These are phyloP conservation scores for Brassica nigra DNA, from an alignment of 345 rosid species.

Conservation along the genomic window DNA sequence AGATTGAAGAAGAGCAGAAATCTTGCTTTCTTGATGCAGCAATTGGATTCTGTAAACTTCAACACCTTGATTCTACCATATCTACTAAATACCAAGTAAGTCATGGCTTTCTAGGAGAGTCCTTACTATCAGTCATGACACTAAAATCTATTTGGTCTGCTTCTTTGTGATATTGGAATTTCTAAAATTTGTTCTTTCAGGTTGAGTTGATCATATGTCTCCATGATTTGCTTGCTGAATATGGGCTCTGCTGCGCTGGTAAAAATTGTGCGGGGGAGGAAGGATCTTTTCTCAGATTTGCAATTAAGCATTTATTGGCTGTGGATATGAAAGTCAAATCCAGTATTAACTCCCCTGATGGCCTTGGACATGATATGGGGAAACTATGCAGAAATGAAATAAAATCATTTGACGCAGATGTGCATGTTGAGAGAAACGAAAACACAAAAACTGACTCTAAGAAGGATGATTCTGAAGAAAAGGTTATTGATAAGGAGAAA, in stretches of 20 bases:
- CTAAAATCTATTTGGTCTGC: slow-evolving; percentile 24
- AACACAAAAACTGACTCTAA: slow-evolving; percentile 35
- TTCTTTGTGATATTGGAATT: slow-evolving; percentile 21
- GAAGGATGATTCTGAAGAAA: slow-evolving; percentile 49
- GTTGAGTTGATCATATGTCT: slow-evolving; percentile 83
- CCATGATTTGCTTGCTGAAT: slow-evolving; percentile 91
- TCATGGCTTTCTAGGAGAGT: slow-evolving; percentile 11
- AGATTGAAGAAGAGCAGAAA: slow-evolving; percentile 66
- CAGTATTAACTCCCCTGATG: slow-evolving; percentile 44
- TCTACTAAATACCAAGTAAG: slow-evolving; percentile 77
- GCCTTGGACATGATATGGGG: slow-evolving; percentile 48
- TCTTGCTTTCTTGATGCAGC: slow-evolving; percentile 76
- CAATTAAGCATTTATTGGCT: slow-evolving; percentile 88
- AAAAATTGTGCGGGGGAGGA: slow-evolving; percentile 77
- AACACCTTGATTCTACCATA: slow-evolving; percentile 65
- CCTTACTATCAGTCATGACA: slow-evolving; percentile 6
- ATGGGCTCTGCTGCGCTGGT: slow-evolving; percentile 91
- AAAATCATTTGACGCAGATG: slow-evolving; percentile 40
- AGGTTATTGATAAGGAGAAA: slow-evolving; percentile 32
- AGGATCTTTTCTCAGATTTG: slow-evolving; percentile 90
- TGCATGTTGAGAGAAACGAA: slow-evolving; percentile 47
- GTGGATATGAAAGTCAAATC: slow-evolving; percentile 93
- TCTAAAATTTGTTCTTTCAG: slow-evolving; percentile 43
- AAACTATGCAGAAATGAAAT: slow-evolving; percentile 46
- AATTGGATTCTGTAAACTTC: slow-evolving; percentile 91